Evolutionary conservation across 306 rosid genomes (phyloP), one percentile per base, ranked within the genome.

Genomic region (Acacia melanoxylon): DNA sequence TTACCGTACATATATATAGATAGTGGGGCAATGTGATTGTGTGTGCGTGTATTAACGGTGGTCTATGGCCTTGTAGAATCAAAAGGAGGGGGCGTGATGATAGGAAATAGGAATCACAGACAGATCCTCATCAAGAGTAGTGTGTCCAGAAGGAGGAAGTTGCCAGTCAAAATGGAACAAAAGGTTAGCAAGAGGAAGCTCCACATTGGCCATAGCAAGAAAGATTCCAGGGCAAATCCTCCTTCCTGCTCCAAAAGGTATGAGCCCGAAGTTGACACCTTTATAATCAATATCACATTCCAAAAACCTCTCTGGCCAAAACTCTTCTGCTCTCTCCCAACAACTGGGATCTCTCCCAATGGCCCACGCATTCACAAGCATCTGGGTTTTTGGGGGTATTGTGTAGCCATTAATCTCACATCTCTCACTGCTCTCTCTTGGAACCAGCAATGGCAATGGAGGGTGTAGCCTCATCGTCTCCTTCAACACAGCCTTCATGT

Each of bases 381-480:
- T 15, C 4, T 52, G 61, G 0, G 66, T 31, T 20, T 17, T 22
- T 0, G 46, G 20, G 15, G 83, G 72, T 27, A 49, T 37, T 70
- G 20, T 59, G 66, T 63, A 63, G 17, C 80, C 77, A 74, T 63
- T 74, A 5, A 80, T 29, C 72, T 33, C 59, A 70, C 70, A 80
- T 0, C 61, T 84, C 44, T 78, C 63, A 19, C 63, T 19, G 0
- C 42, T 22, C 40, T 80, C 84, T 31, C 84, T 84, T 40, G 81
- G 45, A 31, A 66, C 12, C 19, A 80, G 10, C 63, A 83, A 16
- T 22, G 87, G 75, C n/a, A 4, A 12, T 3, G 78, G 51, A 10
- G 84, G 84, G 59, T 84, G 83, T 8, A 83, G 1, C 35, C 87
- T 65, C 78, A 80, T 19, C 2, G 79, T 76, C 27, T 81, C 82